These are phyloP conservation scores for Xylaria sp. DNA, from an alignment of 2,329 filamentous ascomycete genomes.

Conservation along the genomic window DNA sequence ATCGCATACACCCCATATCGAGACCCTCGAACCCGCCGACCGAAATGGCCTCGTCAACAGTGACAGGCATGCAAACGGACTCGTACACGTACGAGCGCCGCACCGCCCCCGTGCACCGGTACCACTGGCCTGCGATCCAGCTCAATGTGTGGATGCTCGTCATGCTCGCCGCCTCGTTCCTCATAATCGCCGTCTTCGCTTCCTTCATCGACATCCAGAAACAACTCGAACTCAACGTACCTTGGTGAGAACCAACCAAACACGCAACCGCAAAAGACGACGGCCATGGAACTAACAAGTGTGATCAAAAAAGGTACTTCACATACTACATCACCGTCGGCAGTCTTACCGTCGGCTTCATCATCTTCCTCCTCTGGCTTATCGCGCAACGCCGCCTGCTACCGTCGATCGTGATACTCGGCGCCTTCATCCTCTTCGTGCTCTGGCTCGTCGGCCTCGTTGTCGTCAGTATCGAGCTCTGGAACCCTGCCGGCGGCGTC, in stretches of 20 bases:
- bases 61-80: slow-evolving; percentile 30
- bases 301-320: slow-evolving; percentile 52
- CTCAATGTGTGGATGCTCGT: slow-evolving; percentile 63
- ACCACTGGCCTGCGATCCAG: slow-evolving; percentile 64
- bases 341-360: slow-evolving; percentile 59
- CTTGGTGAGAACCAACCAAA: slow-evolving; percentile 44
- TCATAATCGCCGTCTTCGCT: slow-evolving; percentile 57
- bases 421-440: slow-evolving; percentile 60
- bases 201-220: slow-evolving; percentile 56
- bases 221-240: slow-evolving; percentile 48
- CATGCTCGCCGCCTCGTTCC: slow-evolving; percentile 55
- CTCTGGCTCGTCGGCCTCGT: slow-evolving; percentile 64
- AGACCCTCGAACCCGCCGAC: background rate
- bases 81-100: slow-evolving; percentile 43
- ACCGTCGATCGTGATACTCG: slow-evolving; percentile 57
- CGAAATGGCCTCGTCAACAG: slow-evolving; percentile 35
- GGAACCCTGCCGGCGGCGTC: slow-evolving; percentile 55
- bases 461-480: slow-evolving; percentile 57
- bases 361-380: slow-evolving; percentile 58
- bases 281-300: no score
- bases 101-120: slow-evolving; percentile 48
- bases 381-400: slow-evolving; percentile 57
- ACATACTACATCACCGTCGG: slow-evolving; percentile 58
- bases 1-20: background rate
- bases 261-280: no score